phyloP scores from a whole-genome alignment of 371 early-diverging fungal genomes.

The Saksenaea oblongispora region DNA sequence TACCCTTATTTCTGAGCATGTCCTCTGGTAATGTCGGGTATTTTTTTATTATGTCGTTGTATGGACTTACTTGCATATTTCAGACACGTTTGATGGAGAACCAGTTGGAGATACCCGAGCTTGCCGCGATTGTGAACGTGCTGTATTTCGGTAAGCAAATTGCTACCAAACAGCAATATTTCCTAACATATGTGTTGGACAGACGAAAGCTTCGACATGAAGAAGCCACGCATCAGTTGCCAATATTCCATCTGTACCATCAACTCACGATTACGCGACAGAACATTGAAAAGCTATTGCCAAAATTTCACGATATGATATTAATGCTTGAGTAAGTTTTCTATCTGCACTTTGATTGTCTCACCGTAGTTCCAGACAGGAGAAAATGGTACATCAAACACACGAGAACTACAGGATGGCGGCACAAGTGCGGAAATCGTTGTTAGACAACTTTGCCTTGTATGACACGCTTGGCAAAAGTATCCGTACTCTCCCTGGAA shows the following conservation, averaged over 20 bases:
- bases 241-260: conserved; percentile 49
- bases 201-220: conserved; percentile 51
- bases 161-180: too few species aligned
- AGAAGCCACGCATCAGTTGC: conserved; percentile 43
- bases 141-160: conserved; percentile 51
- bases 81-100: conserved; percentile 49
- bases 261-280: conserved; percentile 38
- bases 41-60: background rate
- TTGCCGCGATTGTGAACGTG: conserved; percentile 60
- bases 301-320: conserved; percentile 62
- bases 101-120: conserved; percentile 64
- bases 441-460: conserved; percentile 63
- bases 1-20: conserved; percentile 57
- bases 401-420: conserved; percentile 62
- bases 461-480: conserved; percentile 68
- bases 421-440: conserved; percentile 59
- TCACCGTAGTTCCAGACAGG: conserved; percentile 33
- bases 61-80: background rate
- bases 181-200: background rate
- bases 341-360: background rate
- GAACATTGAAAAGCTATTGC: conserved; percentile 58
- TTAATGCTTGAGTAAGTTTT: conserved; percentile 52
- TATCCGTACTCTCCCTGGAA: conserved; percentile 51
- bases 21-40: conserved; percentile 40
- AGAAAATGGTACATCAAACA: conserved; percentile 43